Evolutionary conservation across 108 stramenopile genomes (phyloP).

Genomic region (Asterionellopsis glacialis): DNA sequence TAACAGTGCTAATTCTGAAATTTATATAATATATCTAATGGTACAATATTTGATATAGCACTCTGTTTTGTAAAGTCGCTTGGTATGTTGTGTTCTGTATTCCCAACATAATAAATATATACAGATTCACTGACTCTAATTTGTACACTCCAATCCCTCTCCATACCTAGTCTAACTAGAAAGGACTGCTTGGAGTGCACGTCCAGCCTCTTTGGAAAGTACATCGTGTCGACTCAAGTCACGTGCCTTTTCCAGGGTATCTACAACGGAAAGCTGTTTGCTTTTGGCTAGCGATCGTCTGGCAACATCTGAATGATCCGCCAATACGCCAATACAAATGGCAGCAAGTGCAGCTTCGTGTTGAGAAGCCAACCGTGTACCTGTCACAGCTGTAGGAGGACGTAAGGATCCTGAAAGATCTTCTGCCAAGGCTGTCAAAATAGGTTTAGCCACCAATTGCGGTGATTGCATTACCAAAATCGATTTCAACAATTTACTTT

Average conservation of each 20-base stretch:
- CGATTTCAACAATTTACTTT: constrained; percentile 5
- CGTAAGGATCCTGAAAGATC: constrained; percentile 38
- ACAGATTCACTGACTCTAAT: too few species aligned
- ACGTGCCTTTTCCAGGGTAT: not conserved
- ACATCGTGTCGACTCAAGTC: too few species aligned
- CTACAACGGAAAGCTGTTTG: not conserved
- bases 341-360: constrained; percentile 46
- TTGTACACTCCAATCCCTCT: too few species aligned
- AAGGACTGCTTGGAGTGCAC: too few species aligned
- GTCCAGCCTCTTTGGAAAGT: too few species aligned
- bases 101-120: too few species aligned
- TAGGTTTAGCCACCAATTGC: not conserved
- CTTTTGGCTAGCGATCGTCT: not conserved
- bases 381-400: constrained; percentile 27
- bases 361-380: constrained; percentile 26
- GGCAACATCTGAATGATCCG: not conserved
- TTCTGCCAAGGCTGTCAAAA: constrained; percentile 23
- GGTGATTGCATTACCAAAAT: constrained; percentile 6
- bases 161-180: too few species aligned
- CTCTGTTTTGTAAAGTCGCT: too few species aligned
- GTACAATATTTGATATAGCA: too few species aligned
- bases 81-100: too few species aligned
- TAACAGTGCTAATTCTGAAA: too few species aligned
- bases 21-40: too few species aligned
- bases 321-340: constrained; percentile 28